phyloP scores from a whole-genome alignment of 208 protist genomes.

The Leishmania martiniquensis region DNA sequence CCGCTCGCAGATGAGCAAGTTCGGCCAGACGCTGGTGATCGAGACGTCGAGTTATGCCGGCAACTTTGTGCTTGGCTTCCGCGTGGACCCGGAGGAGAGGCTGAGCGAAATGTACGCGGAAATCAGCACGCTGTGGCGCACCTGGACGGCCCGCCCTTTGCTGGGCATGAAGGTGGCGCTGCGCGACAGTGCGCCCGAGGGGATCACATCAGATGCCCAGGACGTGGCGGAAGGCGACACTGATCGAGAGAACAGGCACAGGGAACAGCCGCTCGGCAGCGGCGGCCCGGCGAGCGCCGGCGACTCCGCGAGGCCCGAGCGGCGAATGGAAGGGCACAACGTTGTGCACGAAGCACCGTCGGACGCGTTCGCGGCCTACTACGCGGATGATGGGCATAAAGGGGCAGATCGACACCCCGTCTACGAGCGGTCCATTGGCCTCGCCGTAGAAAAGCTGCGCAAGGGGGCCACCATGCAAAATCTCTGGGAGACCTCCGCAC shows the following conservation, averaged over 20 bases:
- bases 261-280: not conserved
- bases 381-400: slow-evolving; percentile 87
- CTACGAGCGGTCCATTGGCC: slow-evolving; percentile 79
- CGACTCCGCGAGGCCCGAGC: not conserved
- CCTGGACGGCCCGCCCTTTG: slow-evolving; percentile 78
- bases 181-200: slow-evolving; percentile 12
- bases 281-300: not conserved
- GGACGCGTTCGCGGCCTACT: slow-evolving; percentile 94
- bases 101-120: slow-evolving; percentile 84
- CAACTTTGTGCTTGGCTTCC: slow-evolving; percentile 90
- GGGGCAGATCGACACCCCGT: slow-evolving; percentile 75
- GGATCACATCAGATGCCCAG: slow-evolving; percentile 5
- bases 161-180: slow-evolving; percentile 76
- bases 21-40: slow-evolving; percentile 84
- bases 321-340: slow-evolving; percentile 61
- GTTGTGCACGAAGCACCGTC: slow-evolving; percentile 74
- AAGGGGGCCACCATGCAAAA: slow-evolving; percentile 74
- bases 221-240: not conserved
- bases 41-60: slow-evolving; percentile 72
- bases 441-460: slow-evolving; percentile 93
- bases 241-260: not conserved
- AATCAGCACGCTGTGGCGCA: slow-evolving; percentile 75
- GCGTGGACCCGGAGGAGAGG: slow-evolving; percentile 72
- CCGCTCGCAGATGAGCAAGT: slow-evolving; percentile 77
- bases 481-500: slow-evolving; percentile 73